These are phyloP conservation scores for Hyphopichia khmerensis DNA, from an alignment of 1,139 yeast genomes.

Conservation along the genomic window DNA sequence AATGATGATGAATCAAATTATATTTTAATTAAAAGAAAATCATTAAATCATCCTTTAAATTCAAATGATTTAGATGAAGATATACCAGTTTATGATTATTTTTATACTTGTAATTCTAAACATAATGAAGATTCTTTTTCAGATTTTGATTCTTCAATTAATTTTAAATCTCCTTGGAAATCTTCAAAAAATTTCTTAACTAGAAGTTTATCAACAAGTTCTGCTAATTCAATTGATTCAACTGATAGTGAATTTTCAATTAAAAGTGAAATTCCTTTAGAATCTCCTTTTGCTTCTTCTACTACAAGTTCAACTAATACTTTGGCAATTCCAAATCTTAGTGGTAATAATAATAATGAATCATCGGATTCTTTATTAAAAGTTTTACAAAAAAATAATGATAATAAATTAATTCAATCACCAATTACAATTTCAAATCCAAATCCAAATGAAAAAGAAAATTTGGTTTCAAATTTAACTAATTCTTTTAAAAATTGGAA, in stretches of 20 bases:
- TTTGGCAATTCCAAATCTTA: not conserved
- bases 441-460: not conserved
- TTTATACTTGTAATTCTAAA: not conserved
- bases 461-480: slow-evolving; percentile 15
- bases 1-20: slow-evolving; percentile 1
- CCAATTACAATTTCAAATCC: not conserved
- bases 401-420: too few relatives aligned
- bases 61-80: not conserved
- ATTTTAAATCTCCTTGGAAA: not conserved
- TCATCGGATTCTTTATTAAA: slow-evolving; percentile 1
- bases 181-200: not conserved
- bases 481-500: slow-evolving; percentile 13
- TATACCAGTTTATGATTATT: slow-evolving; percentile 2
- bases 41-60: not conserved
- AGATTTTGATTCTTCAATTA: not conserved
- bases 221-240: not conserved
- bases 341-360: not conserved
- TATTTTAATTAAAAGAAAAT: not conserved
- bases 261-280: not conserved
- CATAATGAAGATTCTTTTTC: not conserved
- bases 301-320: not conserved
- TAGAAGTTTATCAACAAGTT: not conserved
- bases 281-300: not conserved
- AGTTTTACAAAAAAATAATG: not conserved
- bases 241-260: not conserved